These are phyloP conservation scores for Xylaria sp. DNA, from an alignment of 2,329 filamentous ascomycete species.

Conservation along the genomic window DNA sequence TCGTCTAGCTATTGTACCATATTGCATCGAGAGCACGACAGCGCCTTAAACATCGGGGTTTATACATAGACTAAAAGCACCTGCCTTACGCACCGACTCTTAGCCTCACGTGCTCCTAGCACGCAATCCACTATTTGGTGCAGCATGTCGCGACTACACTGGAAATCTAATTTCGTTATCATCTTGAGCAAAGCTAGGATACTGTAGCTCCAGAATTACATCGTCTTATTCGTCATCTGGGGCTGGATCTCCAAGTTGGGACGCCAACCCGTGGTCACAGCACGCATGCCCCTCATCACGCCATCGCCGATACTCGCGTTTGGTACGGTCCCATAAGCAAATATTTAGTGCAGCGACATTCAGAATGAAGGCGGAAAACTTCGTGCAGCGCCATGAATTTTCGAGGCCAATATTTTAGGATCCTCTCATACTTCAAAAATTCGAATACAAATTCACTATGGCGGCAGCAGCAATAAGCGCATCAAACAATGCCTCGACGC, in stretches of 20 bases:
- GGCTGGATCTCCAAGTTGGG: conserved; percentile 5
- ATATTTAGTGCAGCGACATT: conserved; percentile 23
- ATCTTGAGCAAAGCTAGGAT: neutral
- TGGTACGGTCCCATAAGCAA: conserved; percentile 14
- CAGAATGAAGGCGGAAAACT: neutral
- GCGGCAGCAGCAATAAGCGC: conserved; percentile 38
- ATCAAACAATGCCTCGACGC: conserved; percentile 29
- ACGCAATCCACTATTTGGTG: conserved; percentile 1
- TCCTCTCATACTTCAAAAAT: conserved; percentile 13
- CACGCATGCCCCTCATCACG: conserved; percentile 40
- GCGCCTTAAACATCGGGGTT: neutral
- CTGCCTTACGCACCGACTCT: neutral
- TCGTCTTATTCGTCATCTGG: conserved; percentile 33
- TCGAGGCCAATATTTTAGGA: neutral
- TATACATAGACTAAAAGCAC: conserved; percentile 8
- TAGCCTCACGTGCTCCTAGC: neutral
- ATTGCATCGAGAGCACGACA: conserved; percentile 40
- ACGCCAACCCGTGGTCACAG: neutral
- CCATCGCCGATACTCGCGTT: conserved; percentile 30
- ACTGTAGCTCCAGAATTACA: conserved; percentile 3
- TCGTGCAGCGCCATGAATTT: neutral
- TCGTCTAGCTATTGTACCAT: conserved; percentile 30
- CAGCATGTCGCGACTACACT: conserved; percentile 2
- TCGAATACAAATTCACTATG: conserved; percentile 33
- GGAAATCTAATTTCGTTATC: neutral